Conservation (phyloP, 176 grass and related monocot genomes). For the Hordeum vulgare region MorexV3_pseudomolecules_assembly NC_058519.1:203840613-203841112, state of each 20-base stretch:
- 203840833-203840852: not conserved
- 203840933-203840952: not conserved
- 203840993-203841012: not conserved
- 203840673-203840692: constrained; percentile 42
- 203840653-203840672: not conserved
- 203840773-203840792: constrained; percentile 71
- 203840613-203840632: constrained; percentile 61
- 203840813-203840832: not conserved
- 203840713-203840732: constrained; percentile 66
- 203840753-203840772: constrained; percentile 97
- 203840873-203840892: not conserved
- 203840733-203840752: constrained; percentile 77
- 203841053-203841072: too few species aligned
- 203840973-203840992: too few species aligned
- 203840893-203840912: not conserved
- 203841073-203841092: too few species aligned
- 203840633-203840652: not conserved
- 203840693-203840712: constrained; percentile 48
- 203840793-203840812: constrained; percentile 34
- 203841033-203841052: too few species aligned
- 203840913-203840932: not conserved
- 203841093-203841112: too few species aligned
- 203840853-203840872: not conserved
- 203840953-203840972: too few species aligned
- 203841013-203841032: too few species aligned